phyloP scores from a whole-genome alignment of 495 filamentous ascomycete genomes.

The Aspergillus conjunctus region DNA sequence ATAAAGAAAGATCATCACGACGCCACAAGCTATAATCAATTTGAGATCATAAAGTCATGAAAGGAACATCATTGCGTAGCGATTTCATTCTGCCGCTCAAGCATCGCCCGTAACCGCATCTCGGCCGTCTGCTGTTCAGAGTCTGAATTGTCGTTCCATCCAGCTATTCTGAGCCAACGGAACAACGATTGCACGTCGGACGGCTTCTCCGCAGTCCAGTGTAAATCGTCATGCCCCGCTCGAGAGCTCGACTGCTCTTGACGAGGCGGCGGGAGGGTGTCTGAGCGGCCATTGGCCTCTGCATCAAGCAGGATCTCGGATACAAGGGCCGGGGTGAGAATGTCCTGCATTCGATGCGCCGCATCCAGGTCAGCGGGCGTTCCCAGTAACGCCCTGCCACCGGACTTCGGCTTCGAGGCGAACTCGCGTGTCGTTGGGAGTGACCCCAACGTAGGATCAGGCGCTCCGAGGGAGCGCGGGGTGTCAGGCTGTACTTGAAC shows the following conservation, averaged over 20 bases:
- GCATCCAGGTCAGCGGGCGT: constrained; percentile 8
- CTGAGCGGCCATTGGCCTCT: constrained; percentile 28
- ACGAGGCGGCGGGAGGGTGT: neutral
- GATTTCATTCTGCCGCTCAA: constrained; percentile 28
- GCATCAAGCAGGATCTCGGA: constrained; percentile 47
- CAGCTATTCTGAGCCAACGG: constrained; percentile 40
- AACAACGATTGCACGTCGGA: constrained; percentile 39
- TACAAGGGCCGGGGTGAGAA: constrained; percentile 43
- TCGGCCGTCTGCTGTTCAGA: constrained; percentile 40
- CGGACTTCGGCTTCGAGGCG: constrained; percentile 33
- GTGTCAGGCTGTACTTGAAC: constrained; percentile 18
- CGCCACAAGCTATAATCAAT: neutral
- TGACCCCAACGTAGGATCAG: neutral
- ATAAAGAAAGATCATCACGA: neutral
- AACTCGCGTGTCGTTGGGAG: constrained; percentile 37
- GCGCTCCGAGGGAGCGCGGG: constrained; percentile 15
- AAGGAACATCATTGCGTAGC: neutral
- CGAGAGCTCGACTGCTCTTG: neutral
- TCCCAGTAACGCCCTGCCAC: constrained; percentile 36
- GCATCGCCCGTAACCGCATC: constrained; percentile 41
- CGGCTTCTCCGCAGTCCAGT: neutral
- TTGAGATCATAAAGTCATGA: neutral
- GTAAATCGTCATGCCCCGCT: neutral
- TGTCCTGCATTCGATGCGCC: constrained; percentile 11
- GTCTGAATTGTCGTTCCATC: constrained; percentile 23